phyloP scores from a whole-genome alignment of 2,329 filamentous ascomycete genomes.

The Mycocentrospora acerina region DNA sequence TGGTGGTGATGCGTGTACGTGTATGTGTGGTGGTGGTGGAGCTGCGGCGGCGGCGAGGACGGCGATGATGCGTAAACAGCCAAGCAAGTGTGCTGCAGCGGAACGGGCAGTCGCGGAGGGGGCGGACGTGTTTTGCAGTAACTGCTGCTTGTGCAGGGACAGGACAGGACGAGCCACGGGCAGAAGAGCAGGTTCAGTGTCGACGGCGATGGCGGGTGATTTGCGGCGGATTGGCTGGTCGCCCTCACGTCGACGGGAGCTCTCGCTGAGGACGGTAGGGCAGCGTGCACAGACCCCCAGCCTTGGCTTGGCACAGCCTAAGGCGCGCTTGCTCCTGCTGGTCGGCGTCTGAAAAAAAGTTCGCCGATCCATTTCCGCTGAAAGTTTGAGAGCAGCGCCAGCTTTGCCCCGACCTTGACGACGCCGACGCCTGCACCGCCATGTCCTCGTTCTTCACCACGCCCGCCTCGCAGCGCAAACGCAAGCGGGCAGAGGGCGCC shows the following conservation, averaged over 20 bases:
- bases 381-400: constrained; percentile 8
- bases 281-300: not conserved
- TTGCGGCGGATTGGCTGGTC: no score
- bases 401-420: constrained; percentile 9
- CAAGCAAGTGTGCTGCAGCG: constrained; percentile 5
- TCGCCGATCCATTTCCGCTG: constrained; percentile 25
- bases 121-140: not conserved
- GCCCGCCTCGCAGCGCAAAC: constrained; percentile 84
- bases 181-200: no score
- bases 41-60: constrained; percentile 12
- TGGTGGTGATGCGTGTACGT: constrained; percentile 1
- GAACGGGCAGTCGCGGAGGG: not conserved
- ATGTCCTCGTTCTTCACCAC: constrained; percentile 90
- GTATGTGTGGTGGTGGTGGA: not conserved
- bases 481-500: constrained; percentile 65
- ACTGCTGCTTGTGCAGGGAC: not conserved
- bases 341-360: constrained; percentile 35
- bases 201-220: no score
- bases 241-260: constrained; percentile 23
- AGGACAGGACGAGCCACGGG: not conserved
- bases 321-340: constrained; percentile 5
- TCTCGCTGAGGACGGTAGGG: constrained; percentile 23
- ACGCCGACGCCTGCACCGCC: constrained; percentile 7
- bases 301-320: constrained; percentile 18
- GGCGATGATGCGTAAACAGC: constrained; percentile 23